Evolutionary conservation across 805 yeast species (phyloP), one percentile per base, ranked within the genome.

Genomic region (Barnettozyma vustinii): DNA sequence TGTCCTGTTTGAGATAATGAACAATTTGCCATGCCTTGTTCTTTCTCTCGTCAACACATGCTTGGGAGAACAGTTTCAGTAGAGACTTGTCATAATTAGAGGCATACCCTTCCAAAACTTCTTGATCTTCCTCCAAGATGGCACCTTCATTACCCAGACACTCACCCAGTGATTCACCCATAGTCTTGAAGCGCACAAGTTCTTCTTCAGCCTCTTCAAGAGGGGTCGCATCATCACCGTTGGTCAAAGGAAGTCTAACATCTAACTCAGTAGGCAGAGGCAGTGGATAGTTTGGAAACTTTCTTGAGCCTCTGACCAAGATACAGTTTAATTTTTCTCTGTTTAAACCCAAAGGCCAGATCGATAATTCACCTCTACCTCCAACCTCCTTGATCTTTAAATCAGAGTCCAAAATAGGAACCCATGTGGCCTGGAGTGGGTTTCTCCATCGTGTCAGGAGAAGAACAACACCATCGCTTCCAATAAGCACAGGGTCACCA

Each of bases 401-500:
- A 8, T 61, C 64, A 1, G 68, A 52, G 62, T 87, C 87, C 48
- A 92, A 69, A 12, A 92, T 56, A 1, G 98, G 98, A 12, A 88
- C 72, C 97, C 98, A 92, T 52, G 82, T 74, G 2, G 96, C 82
- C 62, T 90, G 94, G 33, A 75, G 65, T 0, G 84, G 72, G 20
- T 76, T 79, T 56, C 97, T 74, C 96, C 97, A 92, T 55, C 83
- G 79, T 21, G 83, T 73, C 19, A 94, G 69, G 0, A 88, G 79
- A 30, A 86, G 65, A 36, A 94, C 71, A 10, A 82, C 76, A 52
- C 89, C 89, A 54, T 84, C 90, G 30, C 74, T 71, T n/a, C 95
- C 96, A 48, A 83, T 85, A 7, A 91, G 64, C 54, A 94, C 86
- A 1, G 99, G 99, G 64, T 92, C 97, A 19, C 96, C 96, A 58